Base-by-base conservation (phyloP, 192 early-diverging fungal genomes). In the Powellomyces hirtus region DNA sequence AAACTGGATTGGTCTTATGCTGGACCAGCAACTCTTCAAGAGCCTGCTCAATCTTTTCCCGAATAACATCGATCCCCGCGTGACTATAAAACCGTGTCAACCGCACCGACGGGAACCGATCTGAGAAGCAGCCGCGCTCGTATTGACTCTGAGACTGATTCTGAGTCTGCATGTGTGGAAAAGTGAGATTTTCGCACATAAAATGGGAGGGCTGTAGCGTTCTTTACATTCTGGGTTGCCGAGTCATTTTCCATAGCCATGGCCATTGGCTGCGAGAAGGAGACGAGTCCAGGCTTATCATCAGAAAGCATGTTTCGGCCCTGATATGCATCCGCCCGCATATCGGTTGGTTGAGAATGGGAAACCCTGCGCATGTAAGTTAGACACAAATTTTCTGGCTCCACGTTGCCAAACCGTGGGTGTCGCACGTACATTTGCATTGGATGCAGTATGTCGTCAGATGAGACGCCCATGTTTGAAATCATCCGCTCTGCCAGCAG, bases 401-500 rank as follows among this genome's bases (percentile, higher is more conserved):
- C 13, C 13, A 27, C 10, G 8, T 10, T 27, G 7, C 26, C 34
- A 53, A 66, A 49, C 11, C 5, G 16, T 5, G 16, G 22, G 35
- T 27, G 46, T 10, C 3, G 33, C 24, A 36, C 59, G 1, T 14
- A 49, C 29, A 31, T 36, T 18, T 49, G 18, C 1, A 2, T 44
- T 58, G 36, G 74, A 59, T 45, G 66, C 63, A 45, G 53, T 24
- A n/a, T 67, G 52, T 22, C 66, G 37, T 75, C 67, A 30, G 38
- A 30, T 34, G 51, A 45, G 5, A 72, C 64, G 24, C 64, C 75
- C 40, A 74, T 67, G 57, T 80, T 84, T 4, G 75, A 70, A 71
- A 82, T 82, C 50, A 89, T 72, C 56, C 77, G 24, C 34, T 74
- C 79, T 10, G 88, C 87, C 22, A 90, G 62, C 20, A 65, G 63